Conservation (phyloP, 441 rosid genomes). For the Arabidopsis hybrid region DNA sequence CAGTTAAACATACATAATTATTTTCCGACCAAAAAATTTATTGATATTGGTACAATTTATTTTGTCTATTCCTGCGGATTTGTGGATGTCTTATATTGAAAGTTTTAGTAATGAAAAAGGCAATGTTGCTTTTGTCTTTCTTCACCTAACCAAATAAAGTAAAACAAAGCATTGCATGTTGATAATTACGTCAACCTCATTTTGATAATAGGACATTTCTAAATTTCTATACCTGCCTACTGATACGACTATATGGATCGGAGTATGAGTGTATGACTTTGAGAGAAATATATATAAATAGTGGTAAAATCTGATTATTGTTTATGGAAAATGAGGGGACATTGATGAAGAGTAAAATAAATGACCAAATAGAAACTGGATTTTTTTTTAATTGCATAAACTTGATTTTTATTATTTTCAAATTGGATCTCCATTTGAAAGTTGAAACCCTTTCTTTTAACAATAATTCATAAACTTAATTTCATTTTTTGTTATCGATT, state of each 20-base stretch:
- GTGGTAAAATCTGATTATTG: neutral
- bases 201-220: neutral
- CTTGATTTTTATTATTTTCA: neutral
- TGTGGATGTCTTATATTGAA: constrained; percentile 3
- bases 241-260: neutral
- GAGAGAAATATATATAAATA: neutral
- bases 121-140: constrained; percentile 19
- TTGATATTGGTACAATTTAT: neutral
- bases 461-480: neutral
- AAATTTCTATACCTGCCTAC: neutral
- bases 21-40: neutral
- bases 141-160: constrained; percentile 32
- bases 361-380: neutral
- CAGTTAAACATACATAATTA: neutral
- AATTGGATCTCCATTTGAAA: neutral
- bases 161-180: constrained; percentile 26
- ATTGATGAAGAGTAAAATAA: neutral
- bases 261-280: neutral
- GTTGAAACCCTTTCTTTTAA: neutral
- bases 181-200: constrained; percentile 1
- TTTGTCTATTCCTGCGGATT: neutral
- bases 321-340: neutral
- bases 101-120: neutral
- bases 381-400: neutral
- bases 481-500: neutral